These are phyloP conservation scores for Podospora tetraspora DNA, from an alignment of 495 filamentous ascomycete species.

Conservation along the genomic window DNA sequence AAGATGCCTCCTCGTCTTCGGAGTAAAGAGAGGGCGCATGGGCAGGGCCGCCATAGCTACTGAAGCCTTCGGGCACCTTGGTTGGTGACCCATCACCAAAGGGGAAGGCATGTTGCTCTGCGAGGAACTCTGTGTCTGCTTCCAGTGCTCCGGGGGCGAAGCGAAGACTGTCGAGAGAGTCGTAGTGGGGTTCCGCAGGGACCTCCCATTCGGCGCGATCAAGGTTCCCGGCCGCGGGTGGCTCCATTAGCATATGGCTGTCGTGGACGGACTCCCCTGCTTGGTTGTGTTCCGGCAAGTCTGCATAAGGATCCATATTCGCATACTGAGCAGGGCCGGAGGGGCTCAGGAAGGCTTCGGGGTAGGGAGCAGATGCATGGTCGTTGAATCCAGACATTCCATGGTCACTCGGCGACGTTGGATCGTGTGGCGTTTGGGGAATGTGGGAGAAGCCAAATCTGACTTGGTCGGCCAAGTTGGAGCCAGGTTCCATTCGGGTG, in stretches of 20 bases:
- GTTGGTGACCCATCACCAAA: conserved; percentile 6
- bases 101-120: conserved; percentile 13
- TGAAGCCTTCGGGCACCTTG: conserved; percentile 23
- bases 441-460: conserved; percentile 33
- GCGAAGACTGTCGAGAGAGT: conserved; percentile 24
- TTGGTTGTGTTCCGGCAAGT: conserved; percentile 8
- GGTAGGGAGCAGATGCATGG: conserved; percentile 19
- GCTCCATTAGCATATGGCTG: conserved; percentile 1
- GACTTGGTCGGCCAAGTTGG: conserved; percentile 28
- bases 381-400: not conserved
- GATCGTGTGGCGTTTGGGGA: conserved; percentile 17
- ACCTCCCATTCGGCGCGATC: conserved; percentile 24
- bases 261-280: conserved; percentile 9
- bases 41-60: conserved; percentile 19
- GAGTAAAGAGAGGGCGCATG: not conserved
- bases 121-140: conserved; percentile 10
- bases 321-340: conserved; percentile 12
- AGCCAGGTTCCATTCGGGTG: conserved; percentile 9
- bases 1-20: not conserved
- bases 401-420: conserved; percentile 2
- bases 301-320: conserved; percentile 16
- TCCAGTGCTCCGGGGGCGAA: conserved; percentile 22
- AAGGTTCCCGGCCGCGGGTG: conserved; percentile 16
- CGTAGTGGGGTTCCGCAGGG: conserved; percentile 21
- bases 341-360: conserved; percentile 21